Base-by-base conservation (phyloP, 306 rosid species). In the Ceratonia siliqua region DNA sequence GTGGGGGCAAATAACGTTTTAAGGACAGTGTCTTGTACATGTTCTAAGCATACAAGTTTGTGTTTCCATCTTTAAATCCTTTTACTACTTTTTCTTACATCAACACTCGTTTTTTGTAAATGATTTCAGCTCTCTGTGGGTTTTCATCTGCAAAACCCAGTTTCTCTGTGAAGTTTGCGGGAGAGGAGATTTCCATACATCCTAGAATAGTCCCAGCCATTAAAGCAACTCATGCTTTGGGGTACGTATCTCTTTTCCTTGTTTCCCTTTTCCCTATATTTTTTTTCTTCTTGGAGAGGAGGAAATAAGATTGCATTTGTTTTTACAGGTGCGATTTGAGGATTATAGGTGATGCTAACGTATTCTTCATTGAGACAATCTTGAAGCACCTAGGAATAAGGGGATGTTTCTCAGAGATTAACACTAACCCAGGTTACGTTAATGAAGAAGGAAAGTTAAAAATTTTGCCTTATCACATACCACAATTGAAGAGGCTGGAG, bases 261-360 rank as follows among this genome's bases (percentile, higher is more conserved):
- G 8, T 18, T 36, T 22, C 25, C 2, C 11, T 22, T 1, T 72
- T n/a, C 15, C 4, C 6, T 6, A 22, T 20, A 4, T 3, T 3
- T 14, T 11, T 59, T 48, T 64, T 7, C 3, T 43, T 36, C 0
- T 7, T 11, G 30, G 41, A 27, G 12, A 27, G 4, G 36, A 13
- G 3, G 54, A 53, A 55, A 68, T 38, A 55, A 25, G 50, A 32
- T 35, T 71, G 35, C 2, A 70, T 33, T 49, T 67, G 18, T 13
- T 42, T 43, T 62, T 42, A 5, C 78, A 91, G 94, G 70, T 93
- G 98, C 80, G 96, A 90, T 12, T 66, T 93, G 87, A 90, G 90
- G 89, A 75, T 90, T 77, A 88, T 90, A 30, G 90, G 96, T 8
- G 96, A 92, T 53, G 98, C 98, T 0, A 93, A 93, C 75, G 3